Base-by-base conservation (phyloP, 2,329 filamentous ascomycete genomes). In the Neonectria sp. region DNA sequence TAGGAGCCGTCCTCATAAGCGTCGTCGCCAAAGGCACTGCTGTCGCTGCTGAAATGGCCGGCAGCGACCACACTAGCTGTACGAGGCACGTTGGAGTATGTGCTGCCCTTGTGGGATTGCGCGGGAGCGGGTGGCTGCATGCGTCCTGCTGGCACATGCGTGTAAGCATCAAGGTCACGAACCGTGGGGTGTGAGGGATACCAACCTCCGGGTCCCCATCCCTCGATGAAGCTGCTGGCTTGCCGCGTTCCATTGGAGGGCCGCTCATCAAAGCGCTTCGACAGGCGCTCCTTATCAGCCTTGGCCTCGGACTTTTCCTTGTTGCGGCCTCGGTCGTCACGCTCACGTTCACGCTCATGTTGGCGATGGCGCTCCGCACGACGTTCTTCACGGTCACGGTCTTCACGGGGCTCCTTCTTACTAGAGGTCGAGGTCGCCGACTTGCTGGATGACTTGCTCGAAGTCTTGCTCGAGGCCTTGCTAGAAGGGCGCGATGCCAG, bases 191-290 rank as follows among this genome's bases (percentile, higher is more conserved):
- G 69, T 65, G 75, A 76, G 25, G 65, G 68, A 68, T 74, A 77
- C 68, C 78, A 74, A 69, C 75, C 76, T 71, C 73, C 73, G 60
- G 78, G 76, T 67, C 78, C 77, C 78, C 77, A 79, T 51, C 70
- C 71, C 55, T 81, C 79, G 29, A 79, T 76, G 74, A 78, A 81
- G 77, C 79, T 81, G 77, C 78, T 80, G 63, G 75, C 69, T 49
- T 77, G 77, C 52, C 76, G 78, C 68, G 71, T 71, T 55, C 68
- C 52, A 60, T 69, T 70, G 55, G 74, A 64, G 24, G 79, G 79
- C 51, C 74, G 75, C 60, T 81, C 78, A 35, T 81, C 81, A 67
- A 83, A 82, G 31, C 81, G 79, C 61, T 75, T 75, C 33, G 78
- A 78, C 59, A 83, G 76, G 17, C 81, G 80, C 53, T 80, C 79